A percentile compares a stretch with the other conserved stretches of the same genome.
phyloP scores from a whole-genome alignment of 805 yeast species.

The Allodekkera sacchari region DNA sequence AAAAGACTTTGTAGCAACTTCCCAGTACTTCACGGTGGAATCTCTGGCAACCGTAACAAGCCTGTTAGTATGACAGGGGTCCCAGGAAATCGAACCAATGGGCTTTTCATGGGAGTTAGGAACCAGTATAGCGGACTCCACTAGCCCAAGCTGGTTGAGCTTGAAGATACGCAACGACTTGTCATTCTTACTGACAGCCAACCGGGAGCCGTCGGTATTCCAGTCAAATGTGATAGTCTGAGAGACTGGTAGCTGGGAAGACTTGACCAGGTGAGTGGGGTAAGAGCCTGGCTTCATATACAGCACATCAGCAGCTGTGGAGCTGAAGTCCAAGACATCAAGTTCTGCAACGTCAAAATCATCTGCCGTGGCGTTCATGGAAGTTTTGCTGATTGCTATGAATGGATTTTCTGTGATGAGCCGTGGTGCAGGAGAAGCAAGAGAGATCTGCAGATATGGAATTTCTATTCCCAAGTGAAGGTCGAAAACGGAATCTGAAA shows the following conservation, averaged over 20 bases:
- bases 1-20: slow-evolving; percentile 9
- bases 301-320: not conserved
- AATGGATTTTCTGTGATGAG: too few relatives aligned
- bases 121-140: slow-evolving; percentile 7
- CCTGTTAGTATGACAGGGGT: slow-evolving; percentile 31
- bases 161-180: slow-evolving; percentile 33
- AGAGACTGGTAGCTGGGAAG: slow-evolving; percentile 6
- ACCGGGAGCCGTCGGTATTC: slow-evolving; percentile 33
- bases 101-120: slow-evolving; percentile 33
- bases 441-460: too few relatives aligned
- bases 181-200: slow-evolving; percentile 37
- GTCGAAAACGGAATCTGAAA: too few relatives aligned
- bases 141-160: slow-evolving; percentile 8
- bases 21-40: slow-evolving; percentile 34
- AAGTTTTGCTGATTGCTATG: too few relatives aligned
- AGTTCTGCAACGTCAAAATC: not conserved
- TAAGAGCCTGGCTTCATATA: not conserved
- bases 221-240: slow-evolving; percentile 31
- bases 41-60: slow-evolving; percentile 42
- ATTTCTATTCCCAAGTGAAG: too few relatives aligned
- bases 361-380: not conserved
- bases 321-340: not conserved
- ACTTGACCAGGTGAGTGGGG: too few relatives aligned
- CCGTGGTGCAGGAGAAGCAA: too few relatives aligned
- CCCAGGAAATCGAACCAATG: slow-evolving; percentile 36